phyloP scores from a whole-genome alignment of 208 protist genomes.

The Trypanosoma cruzi region DNA sequence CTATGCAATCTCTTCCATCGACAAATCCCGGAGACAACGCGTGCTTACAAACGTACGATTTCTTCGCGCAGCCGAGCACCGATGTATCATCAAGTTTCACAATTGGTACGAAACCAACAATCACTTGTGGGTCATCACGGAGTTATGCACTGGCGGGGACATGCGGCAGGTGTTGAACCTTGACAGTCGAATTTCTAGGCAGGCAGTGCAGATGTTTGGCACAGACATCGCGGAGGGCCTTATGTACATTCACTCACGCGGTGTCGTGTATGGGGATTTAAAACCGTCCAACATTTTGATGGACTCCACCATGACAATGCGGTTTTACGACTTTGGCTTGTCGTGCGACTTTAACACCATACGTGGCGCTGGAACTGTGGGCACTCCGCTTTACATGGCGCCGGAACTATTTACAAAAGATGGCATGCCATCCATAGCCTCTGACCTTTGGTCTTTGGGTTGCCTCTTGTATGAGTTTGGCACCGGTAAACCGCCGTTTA shows the following conservation, averaged over 20 bases:
- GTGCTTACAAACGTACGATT: slow-evolving; percentile 89
- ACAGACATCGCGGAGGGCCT: slow-evolving; percentile 88
- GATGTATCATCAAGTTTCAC: slow-evolving; percentile 91
- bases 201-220: slow-evolving; percentile 77
- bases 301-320: slow-evolving; percentile 88
- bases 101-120: slow-evolving; percentile 97
- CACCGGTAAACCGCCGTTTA: slow-evolving; percentile 93
- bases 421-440: slow-evolving; percentile 81
- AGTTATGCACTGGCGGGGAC: slow-evolving; percentile 94
- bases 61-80: slow-evolving; percentile 74
- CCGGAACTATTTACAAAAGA: slow-evolving; percentile 90
- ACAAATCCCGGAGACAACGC: slow-evolving; percentile 87
- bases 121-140: slow-evolving; percentile 96
- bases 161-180: slow-evolving; percentile 75
- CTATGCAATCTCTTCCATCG: slow-evolving; percentile 94
- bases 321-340: slow-evolving; percentile 93
- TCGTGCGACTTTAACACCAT: slow-evolving; percentile 54
- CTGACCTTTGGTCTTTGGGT: slow-evolving; percentile 95
- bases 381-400: slow-evolving; percentile 93
- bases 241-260: slow-evolving; percentile 90
- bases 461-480: slow-evolving; percentile 94
- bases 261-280: slow-evolving; percentile 91
- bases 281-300: slow-evolving; percentile 95
- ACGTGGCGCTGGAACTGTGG: slow-evolving; percentile 35
- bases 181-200: slow-evolving; percentile 65